Evolutionary conservation across 768 basidiomycete species (phyloP), one percentile per base, ranked within the genome.

Genomic region (Phylloporus sp.): DNA sequence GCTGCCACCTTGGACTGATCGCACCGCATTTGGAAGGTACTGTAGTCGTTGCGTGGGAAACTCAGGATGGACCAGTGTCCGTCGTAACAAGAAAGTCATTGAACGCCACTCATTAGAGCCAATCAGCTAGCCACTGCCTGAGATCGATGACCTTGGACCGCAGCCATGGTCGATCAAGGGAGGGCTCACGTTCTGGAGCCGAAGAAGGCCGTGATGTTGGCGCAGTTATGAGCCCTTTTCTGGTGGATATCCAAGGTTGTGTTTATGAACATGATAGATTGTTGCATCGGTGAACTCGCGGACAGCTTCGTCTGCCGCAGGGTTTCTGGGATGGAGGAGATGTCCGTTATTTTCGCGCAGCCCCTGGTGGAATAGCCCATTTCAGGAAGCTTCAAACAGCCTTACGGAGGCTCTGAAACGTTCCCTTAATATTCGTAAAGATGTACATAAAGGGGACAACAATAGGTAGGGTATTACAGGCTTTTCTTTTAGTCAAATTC

Each of bases 11-110:
- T 4, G 20, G 50, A 22, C 54, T 56, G 58, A 55, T 53, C 31
- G 6, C 45, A 20, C 63, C 58, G 12, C 1, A 55, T 70, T 70
- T 61, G 61, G 66, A 68, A 67, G 59, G 68, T 70, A 15, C 59
- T 63, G 68, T 70, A 47, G 45, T 58, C 46, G 49, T 22, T 7
- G n/a, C 55, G 57, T 65, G 60, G 54, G 66, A 63, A 53, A n/a
- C 4, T 4, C 12, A 9, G 20, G 36, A 38, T 20, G 35, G 16
- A 15, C 18, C 34, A 20, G 18, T n/a, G 8, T 18, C 18, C 35
- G 18, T 20, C 18, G 7, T 18, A 9, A 18, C 35, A 36, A n/a
- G 27, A 36, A 11, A 5, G 18, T 23, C 16, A 16, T n/a, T 7
- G 32, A 13, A 12, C 34, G 16, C 16, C 35, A 18, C n/a, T 41